These are phyloP conservation scores for Leptographium lundbergii DNA, from an alignment of 2,329 filamentous ascomycete genomes.

Conservation along the genomic window DNA sequence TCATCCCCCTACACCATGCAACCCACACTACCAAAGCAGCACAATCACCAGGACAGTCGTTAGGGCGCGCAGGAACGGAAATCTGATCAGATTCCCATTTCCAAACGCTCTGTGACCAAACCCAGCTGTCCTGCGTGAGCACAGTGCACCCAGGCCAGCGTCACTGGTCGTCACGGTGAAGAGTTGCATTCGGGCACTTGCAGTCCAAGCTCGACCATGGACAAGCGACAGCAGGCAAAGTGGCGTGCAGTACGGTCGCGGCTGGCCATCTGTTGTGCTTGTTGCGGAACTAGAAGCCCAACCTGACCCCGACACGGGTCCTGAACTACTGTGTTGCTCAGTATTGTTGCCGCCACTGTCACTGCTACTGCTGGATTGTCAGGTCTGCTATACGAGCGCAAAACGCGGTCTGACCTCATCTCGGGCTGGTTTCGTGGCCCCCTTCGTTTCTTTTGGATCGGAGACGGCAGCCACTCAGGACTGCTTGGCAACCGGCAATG, in stretches of 20 bases:
- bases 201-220: not conserved
- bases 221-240: conserved; percentile 5
- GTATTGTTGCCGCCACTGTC: not conserved
- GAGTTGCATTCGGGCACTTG: conserved; percentile 5
- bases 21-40: too few relatives aligned
- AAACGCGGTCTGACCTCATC: not conserved
- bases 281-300: not conserved
- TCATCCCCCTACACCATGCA: too few relatives aligned
- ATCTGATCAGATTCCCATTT: too few relatives aligned
- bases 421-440: not conserved
- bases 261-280: not conserved
- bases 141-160: too few relatives aligned
- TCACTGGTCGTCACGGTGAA: not conserved
- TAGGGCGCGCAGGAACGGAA: too few relatives aligned
- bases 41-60: too few relatives aligned
- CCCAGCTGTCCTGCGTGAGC: too few relatives aligned
- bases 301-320: not conserved
- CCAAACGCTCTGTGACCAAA: too few relatives aligned
- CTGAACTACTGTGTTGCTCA: not conserved
- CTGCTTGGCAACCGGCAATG: conserved; percentile 5
- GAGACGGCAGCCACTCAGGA: conserved; percentile 3
- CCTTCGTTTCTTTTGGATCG: not conserved
- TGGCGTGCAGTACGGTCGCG: conserved; percentile 5
- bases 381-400: not conserved
- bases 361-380: not conserved